Evolutionary conservation across 176 grass and related monocot species (phyloP).

Genomic region (Aegilops tauschii): DNA sequence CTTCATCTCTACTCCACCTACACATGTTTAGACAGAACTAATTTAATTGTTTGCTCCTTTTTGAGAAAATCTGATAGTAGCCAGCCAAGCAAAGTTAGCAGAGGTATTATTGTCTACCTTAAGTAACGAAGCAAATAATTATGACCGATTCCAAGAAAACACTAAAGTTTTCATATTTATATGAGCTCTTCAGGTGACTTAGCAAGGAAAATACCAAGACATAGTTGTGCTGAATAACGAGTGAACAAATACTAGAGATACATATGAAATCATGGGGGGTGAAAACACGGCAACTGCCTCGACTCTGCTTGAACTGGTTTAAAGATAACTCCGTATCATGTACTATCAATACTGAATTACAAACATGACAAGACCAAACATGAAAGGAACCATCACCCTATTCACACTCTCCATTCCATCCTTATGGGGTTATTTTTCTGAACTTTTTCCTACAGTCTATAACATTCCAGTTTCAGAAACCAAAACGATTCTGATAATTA

Average conservation of each 20-base stretch:
- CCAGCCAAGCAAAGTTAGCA: neutral
- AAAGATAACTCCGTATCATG: neutral
- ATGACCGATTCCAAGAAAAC: neutral
- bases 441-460: neutral
- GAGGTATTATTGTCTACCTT: neutral
- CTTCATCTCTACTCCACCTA: constrained; percentile 65
- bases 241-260: neutral
- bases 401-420: neutral
- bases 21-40: constrained; percentile 31
- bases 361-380: neutral
- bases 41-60: neutral
- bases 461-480: neutral
- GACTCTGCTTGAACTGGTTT: neutral
- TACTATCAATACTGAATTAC: neutral
- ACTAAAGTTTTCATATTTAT: neutral
- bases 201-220: neutral
- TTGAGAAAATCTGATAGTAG: neutral
- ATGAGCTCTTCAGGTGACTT: neutral
- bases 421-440: neutral
- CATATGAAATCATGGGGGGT: neutral
- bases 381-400: neutral
- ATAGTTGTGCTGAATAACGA: neutral
- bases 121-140: neutral
- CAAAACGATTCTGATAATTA: neutral
- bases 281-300: neutral